Percentiles rank a stretch among this genome's conserved stretches.
These are phyloP conservation scores for Lolium multiflorum DNA, from an alignment of 176 grass and related monocot genomes.

Conservation along the genomic window DNA sequence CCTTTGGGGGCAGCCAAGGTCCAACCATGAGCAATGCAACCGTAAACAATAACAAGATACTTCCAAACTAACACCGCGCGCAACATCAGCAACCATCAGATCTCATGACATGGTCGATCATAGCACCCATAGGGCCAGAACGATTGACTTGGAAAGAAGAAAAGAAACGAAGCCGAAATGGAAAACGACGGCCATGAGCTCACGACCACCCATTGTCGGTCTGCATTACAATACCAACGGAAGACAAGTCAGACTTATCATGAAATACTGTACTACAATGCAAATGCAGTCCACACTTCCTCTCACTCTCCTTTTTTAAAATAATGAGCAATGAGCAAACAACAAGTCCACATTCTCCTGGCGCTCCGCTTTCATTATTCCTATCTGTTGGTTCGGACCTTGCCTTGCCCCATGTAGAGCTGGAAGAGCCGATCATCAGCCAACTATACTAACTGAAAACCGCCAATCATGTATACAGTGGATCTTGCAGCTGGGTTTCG, in stretches of 20 bases:
- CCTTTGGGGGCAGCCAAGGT: constrained; percentile 42
- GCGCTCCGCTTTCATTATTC: background rate
- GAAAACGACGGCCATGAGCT: background rate
- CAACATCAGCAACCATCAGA: background rate
- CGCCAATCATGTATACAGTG: background rate
- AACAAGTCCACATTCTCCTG: constrained; percentile 38
- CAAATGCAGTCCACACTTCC: background rate
- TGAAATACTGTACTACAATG: background rate
- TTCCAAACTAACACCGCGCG: background rate
- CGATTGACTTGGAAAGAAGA: background rate
- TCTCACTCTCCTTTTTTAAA: background rate
- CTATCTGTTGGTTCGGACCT: constrained; percentile 20
- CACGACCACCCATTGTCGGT: background rate
- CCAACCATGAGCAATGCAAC: background rate
- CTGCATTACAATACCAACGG: background rate
- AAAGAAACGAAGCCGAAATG: background rate
- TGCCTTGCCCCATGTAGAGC: constrained; percentile 40
- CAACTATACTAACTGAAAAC: background rate
- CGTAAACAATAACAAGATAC: background rate
- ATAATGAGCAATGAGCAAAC: constrained; percentile 6
- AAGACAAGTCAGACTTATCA: constrained; percentile 42
- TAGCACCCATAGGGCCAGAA: background rate
- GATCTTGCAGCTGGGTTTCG: constrained; percentile 3
- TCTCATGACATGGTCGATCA: background rate
- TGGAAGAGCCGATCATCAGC: background rate